Percentiles rank a stretch among this genome's conserved stretches.
Evolutionary conservation across 148 eudicot genomes (phyloP).

Genomic region (Linanthus parryae): DNA sequence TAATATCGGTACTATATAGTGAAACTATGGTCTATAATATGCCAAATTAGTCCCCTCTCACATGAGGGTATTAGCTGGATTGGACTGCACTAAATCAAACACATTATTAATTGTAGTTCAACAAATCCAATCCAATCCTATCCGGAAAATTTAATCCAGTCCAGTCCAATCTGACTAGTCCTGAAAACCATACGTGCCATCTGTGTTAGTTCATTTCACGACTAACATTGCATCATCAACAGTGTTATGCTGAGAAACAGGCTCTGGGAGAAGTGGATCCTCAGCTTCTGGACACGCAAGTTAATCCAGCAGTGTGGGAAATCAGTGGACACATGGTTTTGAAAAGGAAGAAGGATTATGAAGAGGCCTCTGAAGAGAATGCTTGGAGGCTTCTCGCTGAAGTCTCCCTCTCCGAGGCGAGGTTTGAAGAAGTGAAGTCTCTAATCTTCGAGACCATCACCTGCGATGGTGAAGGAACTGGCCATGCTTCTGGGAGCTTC

Average conservation of each 20-base stretch:
- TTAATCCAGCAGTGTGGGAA: conserved; percentile 99
- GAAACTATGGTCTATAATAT: too few relatives aligned
- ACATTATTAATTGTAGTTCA: too few relatives aligned
- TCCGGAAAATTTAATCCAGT: too few relatives aligned
- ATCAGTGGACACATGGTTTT: conserved; percentile 96
- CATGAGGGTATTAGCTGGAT: too few relatives aligned
- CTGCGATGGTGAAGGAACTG: conserved; percentile 17
- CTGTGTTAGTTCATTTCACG: too few relatives aligned
- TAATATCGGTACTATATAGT: too few relatives aligned
- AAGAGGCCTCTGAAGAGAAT: conserved; percentile 81
- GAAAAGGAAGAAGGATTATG: conserved; percentile 78
- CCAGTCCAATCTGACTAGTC: too few relatives aligned
- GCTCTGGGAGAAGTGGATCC: conserved; percentile 78
- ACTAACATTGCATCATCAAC: too few relatives aligned
- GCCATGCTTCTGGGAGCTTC: conserved; percentile 7
- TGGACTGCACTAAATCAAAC: too few relatives aligned
- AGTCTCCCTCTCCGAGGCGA: conserved; percentile 77
- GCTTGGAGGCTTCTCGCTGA: conserved; percentile 95
- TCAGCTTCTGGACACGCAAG: conserved; percentile 87
- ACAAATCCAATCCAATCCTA: too few relatives aligned
- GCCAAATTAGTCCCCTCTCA: too few relatives aligned
- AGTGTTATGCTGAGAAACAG: conserved; percentile 99
- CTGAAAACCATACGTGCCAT: too few relatives aligned
- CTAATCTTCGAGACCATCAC: conserved; percentile 54
- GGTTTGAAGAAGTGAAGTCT: conserved; percentile 72